phyloP scores from a whole-genome alignment of 2,329 filamentous ascomycete species.

The Colletotrichum lindemuthianum region DNA sequence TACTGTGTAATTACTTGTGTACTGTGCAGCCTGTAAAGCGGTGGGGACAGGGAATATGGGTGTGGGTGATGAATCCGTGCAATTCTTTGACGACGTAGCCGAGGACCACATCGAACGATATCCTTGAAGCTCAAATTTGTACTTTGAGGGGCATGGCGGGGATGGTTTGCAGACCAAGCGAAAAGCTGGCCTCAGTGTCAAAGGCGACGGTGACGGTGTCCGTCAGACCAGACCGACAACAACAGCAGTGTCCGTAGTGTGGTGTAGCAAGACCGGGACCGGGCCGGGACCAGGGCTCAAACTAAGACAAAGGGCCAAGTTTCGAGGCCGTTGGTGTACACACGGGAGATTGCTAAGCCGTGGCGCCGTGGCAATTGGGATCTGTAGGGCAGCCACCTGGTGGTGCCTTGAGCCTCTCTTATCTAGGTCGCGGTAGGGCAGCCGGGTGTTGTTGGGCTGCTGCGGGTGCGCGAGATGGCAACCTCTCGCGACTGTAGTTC shows the following conservation, averaged over 20 bases:
- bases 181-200: slow-evolving; percentile 4
- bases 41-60: slow-evolving; percentile 13
- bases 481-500: not conserved
- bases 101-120: slow-evolving; percentile 8
- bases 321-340: slow-evolving; percentile 20
- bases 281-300: slow-evolving; percentile 10
- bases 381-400: slow-evolving; percentile 8
- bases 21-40: not conserved
- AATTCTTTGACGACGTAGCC: slow-evolving; percentile 4
- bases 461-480: too few relatives aligned
- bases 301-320: slow-evolving; percentile 8
- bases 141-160: slow-evolving; percentile 25
- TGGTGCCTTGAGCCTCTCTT: not conserved
- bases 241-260: not conserved
- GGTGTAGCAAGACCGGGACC: not conserved
- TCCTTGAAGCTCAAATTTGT: slow-evolving; percentile 25
- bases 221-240: not conserved
- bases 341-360: slow-evolving; percentile 30
- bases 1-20: slow-evolving; percentile 7
- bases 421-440: not conserved
- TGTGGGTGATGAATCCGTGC: not conserved
- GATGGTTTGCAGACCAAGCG: not conserved
- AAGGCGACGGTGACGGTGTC: not conserved
- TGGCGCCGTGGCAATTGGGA: slow-evolving; percentile 20
- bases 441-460: too few relatives aligned